phyloP scores from a whole-genome alignment of 2,329 filamentous ascomycete species.

The Tolypocladium tundrense region DNA sequence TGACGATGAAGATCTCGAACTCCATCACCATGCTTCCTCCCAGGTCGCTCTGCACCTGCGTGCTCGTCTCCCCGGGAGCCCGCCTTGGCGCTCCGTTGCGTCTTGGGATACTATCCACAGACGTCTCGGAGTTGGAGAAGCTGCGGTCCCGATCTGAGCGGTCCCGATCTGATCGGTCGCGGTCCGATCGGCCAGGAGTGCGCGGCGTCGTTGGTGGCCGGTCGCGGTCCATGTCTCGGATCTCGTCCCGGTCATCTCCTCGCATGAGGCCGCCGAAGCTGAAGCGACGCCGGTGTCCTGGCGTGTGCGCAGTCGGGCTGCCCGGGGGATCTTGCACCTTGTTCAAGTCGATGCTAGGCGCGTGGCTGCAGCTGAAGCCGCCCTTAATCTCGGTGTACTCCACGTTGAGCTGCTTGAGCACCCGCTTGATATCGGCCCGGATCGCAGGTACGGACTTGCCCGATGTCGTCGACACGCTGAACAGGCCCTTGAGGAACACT shows the following conservation, averaged over 20 bases:
- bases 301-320: constrained; percentile 43
- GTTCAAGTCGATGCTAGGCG: constrained; percentile 80
- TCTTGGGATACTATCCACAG: constrained; percentile 60
- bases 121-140: constrained; percentile 80
- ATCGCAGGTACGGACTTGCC: constrained; percentile 83
- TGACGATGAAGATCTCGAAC: constrained; percentile 96
- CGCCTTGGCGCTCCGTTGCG: constrained; percentile 42
- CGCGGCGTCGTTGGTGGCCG: constrained; percentile 29
- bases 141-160: constrained; percentile 46
- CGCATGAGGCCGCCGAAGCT: constrained; percentile 63
- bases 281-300: constrained; percentile 64
- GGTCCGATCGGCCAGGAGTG: constrained; percentile 32
- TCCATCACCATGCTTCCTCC: constrained; percentile 74
- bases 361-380: constrained; percentile 81
- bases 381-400: constrained; percentile 87
- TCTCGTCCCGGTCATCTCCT: constrained; percentile 56
- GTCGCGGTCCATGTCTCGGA: constrained; percentile 46
- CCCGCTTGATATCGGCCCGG: constrained; percentile 79
- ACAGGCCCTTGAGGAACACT: constrained; percentile 90
- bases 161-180: constrained; percentile 31
- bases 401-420: constrained; percentile 79
- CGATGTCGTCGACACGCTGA: constrained; percentile 94
- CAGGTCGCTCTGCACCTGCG: constrained; percentile 82
- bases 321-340: constrained; percentile 55
- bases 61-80: constrained; percentile 77